Base-by-base conservation (phyloP, 768 basidiomycete genomes). In the Kwoniella shandongensis region DNA sequence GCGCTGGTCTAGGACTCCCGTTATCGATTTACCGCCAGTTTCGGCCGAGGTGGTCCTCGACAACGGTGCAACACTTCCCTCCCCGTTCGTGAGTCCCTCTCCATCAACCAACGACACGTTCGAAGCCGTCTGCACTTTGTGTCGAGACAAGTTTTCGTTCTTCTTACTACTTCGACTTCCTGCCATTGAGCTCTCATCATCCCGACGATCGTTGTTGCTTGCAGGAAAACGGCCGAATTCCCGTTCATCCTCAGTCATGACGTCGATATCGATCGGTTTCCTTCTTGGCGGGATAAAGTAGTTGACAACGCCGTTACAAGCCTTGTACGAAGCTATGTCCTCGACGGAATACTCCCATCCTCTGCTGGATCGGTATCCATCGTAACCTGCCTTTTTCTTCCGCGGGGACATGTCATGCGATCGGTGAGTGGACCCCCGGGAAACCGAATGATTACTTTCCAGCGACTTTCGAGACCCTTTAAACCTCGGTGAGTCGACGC, bases 221-320 rank as follows among this genome's bases (percentile, higher is more conserved):
- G 32, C 17, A 30, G 29, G 44, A 32, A 44, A 44, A 18, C 20
- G n/a, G n/a, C n/a, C 15, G 25, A 35, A 22, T 30, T 29, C 41
- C 11, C 44, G 47, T n/a, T 55, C 61, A 22, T 54, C 51, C 44
- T 51, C 46, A 13, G 50, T 39, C 42, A 51, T 29, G 25, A 50
- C 42, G 8, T 58, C 49, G 5, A 45, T 36, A 18, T 55, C 54
- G 8, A 40, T 29, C 15, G 26, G 38, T 5, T 46, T 23, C 17
- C 18, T 49, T 45, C 58, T 49, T 44, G 67, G 67, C 11, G 70
- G 67, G 15, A 72, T 69, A 40, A 72, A 72, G 54, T 72, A 72
- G 26, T 72, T 63, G 57, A 72, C 66, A 17, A 54, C 57, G 2
- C 70, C 70, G 22, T 67, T 50, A n/a, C 36, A 42, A 11, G 51